These are phyloP conservation scores for Zoysia japonica DNA, from an alignment of 176 grass and related monocot species.

Conservation along the genomic window DNA sequence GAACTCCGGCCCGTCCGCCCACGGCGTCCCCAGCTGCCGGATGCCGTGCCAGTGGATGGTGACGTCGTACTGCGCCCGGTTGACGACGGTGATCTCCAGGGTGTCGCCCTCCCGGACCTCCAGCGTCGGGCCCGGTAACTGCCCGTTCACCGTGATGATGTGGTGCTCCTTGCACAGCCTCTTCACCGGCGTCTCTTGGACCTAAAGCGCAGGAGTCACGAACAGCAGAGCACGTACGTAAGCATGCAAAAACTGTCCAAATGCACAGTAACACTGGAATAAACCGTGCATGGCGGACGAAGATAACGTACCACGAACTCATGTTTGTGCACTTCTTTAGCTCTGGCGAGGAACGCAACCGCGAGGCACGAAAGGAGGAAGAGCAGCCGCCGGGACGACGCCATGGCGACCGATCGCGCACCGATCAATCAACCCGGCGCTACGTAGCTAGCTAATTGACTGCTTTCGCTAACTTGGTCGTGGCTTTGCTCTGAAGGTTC, in stretches of 20 bases:
- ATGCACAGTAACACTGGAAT: neutral
- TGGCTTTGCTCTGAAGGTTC: constrained; percentile 20
- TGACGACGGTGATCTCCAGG: constrained; percentile 50
- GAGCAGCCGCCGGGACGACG: constrained; percentile 7
- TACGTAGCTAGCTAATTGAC: neutral
- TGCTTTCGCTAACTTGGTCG: neutral
- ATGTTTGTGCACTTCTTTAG: constrained; percentile 71
- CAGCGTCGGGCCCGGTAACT: constrained; percentile 77
- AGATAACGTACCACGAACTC: constrained; percentile 67
- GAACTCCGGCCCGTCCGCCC: constrained; percentile 95
- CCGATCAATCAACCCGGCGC: neutral
- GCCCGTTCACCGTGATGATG: constrained; percentile 76
- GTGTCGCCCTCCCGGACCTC: constrained; percentile 76
- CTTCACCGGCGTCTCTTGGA: constrained; percentile 70
- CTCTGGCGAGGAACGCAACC: constrained; percentile 16
- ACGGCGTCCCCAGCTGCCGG: constrained; percentile 77
- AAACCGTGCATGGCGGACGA: neutral
- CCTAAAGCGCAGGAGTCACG: constrained; percentile 26
- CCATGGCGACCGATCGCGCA: constrained; percentile 30
- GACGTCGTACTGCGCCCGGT: constrained; percentile 69
- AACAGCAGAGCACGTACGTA: neutral
- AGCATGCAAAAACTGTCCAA: neutral
- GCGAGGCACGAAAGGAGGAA: constrained; percentile 30
- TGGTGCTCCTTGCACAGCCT: constrained; percentile 67
- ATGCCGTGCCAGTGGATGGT: constrained; percentile 86